These are phyloP conservation scores for Pyrenochaeta sp. DNA, from an alignment of 2,329 filamentous ascomycete species.

Conservation along the genomic window DNA sequence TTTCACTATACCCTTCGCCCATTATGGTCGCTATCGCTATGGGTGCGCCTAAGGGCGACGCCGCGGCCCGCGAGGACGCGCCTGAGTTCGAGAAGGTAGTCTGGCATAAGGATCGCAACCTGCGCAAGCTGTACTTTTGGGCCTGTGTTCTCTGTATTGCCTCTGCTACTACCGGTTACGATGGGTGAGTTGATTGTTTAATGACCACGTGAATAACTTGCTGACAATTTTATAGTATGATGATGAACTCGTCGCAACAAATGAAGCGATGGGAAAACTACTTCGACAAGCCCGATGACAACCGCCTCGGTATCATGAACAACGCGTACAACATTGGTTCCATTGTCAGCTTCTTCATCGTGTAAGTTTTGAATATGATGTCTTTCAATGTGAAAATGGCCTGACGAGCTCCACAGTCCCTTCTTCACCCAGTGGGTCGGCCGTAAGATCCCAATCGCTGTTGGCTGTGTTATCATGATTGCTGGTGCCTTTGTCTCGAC, in stretches of 20 bases:
- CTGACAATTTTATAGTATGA: constrained; percentile 44
- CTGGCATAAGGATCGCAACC: constrained; percentile 63
- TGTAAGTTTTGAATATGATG: constrained; percentile 7
- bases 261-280: constrained; percentile 49
- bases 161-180: constrained; percentile 65
- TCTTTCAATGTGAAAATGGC: not conserved
- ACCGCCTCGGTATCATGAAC: constrained; percentile 56
- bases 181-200: constrained; percentile 55
- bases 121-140: constrained; percentile 65
- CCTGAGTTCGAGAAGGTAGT: constrained; percentile 61
- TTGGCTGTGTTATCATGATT: constrained; percentile 57
- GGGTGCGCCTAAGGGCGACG: constrained; percentile 26
- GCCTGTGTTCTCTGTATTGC: constrained; percentile 60
- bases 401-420: constrained; percentile 17
- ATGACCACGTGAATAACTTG: not conserved
- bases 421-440: constrained; percentile 54
- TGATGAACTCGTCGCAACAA: constrained; percentile 56
- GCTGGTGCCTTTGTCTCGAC: constrained; percentile 48
- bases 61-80: constrained; percentile 56
- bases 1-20: not conserved
- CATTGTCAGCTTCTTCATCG: constrained; percentile 47
- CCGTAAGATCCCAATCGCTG: constrained; percentile 52
- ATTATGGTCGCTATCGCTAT: constrained; percentile 26
- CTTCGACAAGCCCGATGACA: constrained; percentile 50
- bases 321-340: constrained; percentile 55